Evolutionary conservation across 1,139 yeast genomes (phyloP).

Genomic region (Meyerozyma athensensis): DNA sequence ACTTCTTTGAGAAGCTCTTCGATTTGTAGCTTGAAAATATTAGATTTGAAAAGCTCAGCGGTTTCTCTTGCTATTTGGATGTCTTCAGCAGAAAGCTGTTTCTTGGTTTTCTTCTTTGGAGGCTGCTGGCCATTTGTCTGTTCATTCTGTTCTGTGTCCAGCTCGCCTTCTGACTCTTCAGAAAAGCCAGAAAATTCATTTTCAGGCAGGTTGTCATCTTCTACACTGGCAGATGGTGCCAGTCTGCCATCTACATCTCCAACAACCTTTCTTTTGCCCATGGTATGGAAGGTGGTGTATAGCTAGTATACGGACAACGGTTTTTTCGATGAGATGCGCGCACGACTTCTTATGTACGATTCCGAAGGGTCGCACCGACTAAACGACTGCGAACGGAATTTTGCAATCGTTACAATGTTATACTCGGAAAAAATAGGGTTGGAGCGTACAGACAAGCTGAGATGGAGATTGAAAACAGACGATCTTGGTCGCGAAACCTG

Average conservation of each 20-base stretch:
- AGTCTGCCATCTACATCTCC: not conserved
- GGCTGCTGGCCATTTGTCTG: conserved; percentile 11
- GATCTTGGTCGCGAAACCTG: conserved; percentile 77
- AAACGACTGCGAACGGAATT: not conserved
- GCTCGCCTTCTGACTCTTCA: conserved; percentile 10
- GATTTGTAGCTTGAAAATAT: conserved; percentile 88
- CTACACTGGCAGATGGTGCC: not conserved
- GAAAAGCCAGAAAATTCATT: not conserved
- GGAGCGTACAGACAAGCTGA: conserved; percentile 59
- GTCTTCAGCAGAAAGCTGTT: conserved; percentile 68
- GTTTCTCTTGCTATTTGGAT: conserved; percentile 90
- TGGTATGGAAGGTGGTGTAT: not conserved
- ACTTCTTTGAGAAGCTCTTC: conserved; percentile 85
- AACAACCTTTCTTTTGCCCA: conserved; percentile 2
- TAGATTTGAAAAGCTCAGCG: conserved; percentile 88
- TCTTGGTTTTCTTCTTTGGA: conserved; percentile 34
- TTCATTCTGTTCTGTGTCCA: conserved; percentile 9
- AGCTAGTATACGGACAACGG: not conserved
- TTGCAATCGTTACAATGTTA: conserved; percentile 17
- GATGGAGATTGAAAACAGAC: conserved; percentile 75
- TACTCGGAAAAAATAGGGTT: conserved; percentile 64
- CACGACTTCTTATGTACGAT: conserved; percentile 1
- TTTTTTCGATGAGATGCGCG: conserved; percentile 2
- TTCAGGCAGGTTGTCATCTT: not conserved
- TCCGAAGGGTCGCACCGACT: not conserved